Base-by-base conservation (phyloP, 2,329 filamentous ascomycete genomes). In the Aspergillus proliferans region DNA sequence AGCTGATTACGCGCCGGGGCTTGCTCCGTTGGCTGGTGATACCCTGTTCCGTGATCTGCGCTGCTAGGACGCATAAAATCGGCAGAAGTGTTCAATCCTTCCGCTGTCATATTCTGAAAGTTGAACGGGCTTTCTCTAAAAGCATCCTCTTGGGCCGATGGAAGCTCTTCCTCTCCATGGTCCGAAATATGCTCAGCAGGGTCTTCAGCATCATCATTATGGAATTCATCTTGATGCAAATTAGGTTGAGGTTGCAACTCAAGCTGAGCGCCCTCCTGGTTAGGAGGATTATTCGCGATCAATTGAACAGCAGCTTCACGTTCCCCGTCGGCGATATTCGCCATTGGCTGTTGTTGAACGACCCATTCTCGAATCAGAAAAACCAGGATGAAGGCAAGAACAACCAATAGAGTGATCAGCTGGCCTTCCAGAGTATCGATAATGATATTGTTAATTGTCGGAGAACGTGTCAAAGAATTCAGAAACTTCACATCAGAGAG, bases 351-450 rank as follows among this genome's bases (percentile, higher is more conserved):
- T 66, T 98, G 93, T 66, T 98, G 93, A 8, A 98, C 90, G 45
- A 98, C 93, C 80, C 95, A 98, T 71, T 98, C 93, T 43, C 94
- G 78, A 43, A 98, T 96, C 3, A 98, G 73, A 58, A 98, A 98
- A 39, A 98, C 84, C n/a, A 98, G 74, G 51, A 98, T 96, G 68
- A 97, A 98, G 50, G 86, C 90, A 41, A 95, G 80, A 6, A 98
- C 92, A 45, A 97, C 88, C 9, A 94, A 73, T 5, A 96, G 74
- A 0, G 92, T 98, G 58, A 98, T 95, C 43, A 97, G 81, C 64
- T 95, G 91, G 3, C 93, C 93, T 71, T 98, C 93, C 3, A 96
- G 74, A 1, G 92, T 82, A 57, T 90, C 86, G 46, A 97, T 84
- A 14, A 96, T 71, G 46, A 86, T 79, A 43, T 85, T 83, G 66